These are phyloP conservation scores for Phaeodactylum tricornutum DNA, from an alignment of 108 stramenopile species.

Conservation along the genomic window DNA sequence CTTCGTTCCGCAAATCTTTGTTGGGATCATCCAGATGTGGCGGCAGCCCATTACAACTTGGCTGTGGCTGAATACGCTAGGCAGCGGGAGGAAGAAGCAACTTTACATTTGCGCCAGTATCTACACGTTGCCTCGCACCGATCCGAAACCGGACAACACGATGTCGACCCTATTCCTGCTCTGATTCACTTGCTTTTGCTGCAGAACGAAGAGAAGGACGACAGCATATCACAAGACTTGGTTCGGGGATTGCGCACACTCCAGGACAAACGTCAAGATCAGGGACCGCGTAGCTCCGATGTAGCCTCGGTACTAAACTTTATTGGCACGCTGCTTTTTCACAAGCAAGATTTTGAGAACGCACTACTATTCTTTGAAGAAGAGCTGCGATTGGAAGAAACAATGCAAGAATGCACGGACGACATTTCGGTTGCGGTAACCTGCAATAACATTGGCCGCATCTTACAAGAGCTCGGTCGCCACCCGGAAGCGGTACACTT, in stretches of 20 bases:
- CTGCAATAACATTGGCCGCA: slow-evolving; percentile 48
- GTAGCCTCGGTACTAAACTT: slow-evolving; percentile 34
- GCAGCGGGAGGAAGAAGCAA: slow-evolving; percentile 9
- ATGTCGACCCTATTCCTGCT: slow-evolving; percentile 27
- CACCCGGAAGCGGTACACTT: slow-evolving; percentile 31
- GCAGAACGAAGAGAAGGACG: slow-evolving; percentile 27
- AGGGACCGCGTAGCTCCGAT: slow-evolving; percentile 17
- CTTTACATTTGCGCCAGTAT: slow-evolving; percentile 24
- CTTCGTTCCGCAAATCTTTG: slow-evolving; percentile 16
- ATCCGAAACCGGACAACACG: neutral
- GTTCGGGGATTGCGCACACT: slow-evolving; percentile 26
- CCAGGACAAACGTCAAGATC: slow-evolving; percentile 24
- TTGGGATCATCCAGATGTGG: slow-evolving; percentile 31
- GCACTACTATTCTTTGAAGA: slow-evolving; percentile 33
- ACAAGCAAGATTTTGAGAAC: slow-evolving; percentile 21
- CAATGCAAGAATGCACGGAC: too few species aligned
- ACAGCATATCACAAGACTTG: slow-evolving; percentile 21
- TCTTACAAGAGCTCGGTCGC: slow-evolving; percentile 33
- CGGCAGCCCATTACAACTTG: slow-evolving; percentile 27
- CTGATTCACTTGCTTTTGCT: slow-evolving; percentile 26
- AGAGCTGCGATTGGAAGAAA: slow-evolving; percentile 31
- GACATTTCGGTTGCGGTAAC: slow-evolving; percentile 30
- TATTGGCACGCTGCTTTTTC: slow-evolving; percentile 39
- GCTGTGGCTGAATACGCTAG: slow-evolving; percentile 25
- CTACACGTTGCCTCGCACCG: slow-evolving; percentile 9